Conservation (phyloP, 257 asterid genomes). For the Lycium barbarum region DNA sequence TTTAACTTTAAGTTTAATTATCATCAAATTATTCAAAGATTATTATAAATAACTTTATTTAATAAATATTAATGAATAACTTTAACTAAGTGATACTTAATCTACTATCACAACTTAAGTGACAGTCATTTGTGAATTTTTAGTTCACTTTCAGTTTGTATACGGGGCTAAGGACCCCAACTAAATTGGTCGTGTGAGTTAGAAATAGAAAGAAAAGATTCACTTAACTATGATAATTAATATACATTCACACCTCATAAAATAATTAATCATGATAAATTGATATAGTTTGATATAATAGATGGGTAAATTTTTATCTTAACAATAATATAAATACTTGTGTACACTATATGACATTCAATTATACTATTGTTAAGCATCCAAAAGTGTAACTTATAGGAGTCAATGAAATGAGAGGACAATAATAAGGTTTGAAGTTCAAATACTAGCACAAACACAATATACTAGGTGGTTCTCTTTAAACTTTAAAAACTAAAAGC, state of each 20-base stretch:
- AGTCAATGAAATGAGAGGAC: not conserved
- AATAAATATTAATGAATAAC: not conserved
- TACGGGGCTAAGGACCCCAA: not conserved
- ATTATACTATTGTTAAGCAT: not conserved
- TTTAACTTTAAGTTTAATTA: too few species aligned
- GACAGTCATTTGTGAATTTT: not conserved
- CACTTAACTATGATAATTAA: not conserved
- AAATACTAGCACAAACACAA: not conserved
- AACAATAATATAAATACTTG: not conserved
- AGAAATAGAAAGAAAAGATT: not conserved
- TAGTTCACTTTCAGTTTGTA: not conserved
- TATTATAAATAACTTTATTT: not conserved
- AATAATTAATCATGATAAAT: not conserved
- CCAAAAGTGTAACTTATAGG: not conserved
- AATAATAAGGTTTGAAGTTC: not conserved
- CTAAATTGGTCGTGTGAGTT: not conserved
- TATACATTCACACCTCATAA: not conserved
- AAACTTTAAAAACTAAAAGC: not conserved
- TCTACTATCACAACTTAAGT: not conserved
- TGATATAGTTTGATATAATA: not conserved
- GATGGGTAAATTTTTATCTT: not conserved
- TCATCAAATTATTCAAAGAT: too few species aligned
- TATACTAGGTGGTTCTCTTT: too few species aligned
- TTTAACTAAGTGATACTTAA: not conserved
- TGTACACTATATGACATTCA: not conserved